Percentiles rank a stretch among this genome's conserved stretches.
These are phyloP conservation scores for Fraxinus platypoda DNA, from an alignment of 305 asterid genomes.

Conservation along the genomic window DNA sequence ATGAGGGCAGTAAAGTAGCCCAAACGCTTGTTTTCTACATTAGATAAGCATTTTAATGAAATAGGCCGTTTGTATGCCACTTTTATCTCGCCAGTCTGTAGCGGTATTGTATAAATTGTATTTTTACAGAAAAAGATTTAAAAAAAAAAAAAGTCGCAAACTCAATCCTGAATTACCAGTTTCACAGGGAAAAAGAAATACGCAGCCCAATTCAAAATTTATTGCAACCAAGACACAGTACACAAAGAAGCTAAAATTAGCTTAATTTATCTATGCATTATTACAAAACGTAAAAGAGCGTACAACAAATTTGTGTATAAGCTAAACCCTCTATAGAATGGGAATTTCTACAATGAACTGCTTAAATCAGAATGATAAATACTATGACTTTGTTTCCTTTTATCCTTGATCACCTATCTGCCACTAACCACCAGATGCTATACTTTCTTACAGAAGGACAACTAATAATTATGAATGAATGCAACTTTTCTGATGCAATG, in stretches of 20 bases:
- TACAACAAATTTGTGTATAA: constrained; percentile 24
- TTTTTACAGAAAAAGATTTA: too few species aligned
- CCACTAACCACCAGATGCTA: neutral
- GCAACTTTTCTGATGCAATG: constrained; percentile 15
- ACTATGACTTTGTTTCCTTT: constrained; percentile 21
- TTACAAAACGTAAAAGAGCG: constrained; percentile 9
- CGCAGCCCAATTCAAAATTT: neutral
- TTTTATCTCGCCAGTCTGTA: too few species aligned
- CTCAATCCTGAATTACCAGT: too few species aligned
- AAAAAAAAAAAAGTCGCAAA: neutral
- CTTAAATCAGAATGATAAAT: constrained; percentile 15
- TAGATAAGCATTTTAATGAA: too few species aligned
- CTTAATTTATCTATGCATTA: constrained; percentile 10
- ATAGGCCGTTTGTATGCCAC: too few species aligned
- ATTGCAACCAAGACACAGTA: neutral
- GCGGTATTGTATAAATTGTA: too few species aligned
- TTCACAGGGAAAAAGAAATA: neutral
- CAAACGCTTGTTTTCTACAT: too few species aligned
- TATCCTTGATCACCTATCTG: constrained; percentile 18
- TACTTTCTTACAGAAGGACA: constrained; percentile 22
- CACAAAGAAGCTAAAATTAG: constrained; percentile 3
- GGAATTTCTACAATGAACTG: constrained; percentile 17
- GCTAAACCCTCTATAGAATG: constrained; percentile 15
- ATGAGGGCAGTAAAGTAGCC: too few species aligned
- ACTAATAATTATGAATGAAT: constrained; percentile 21